Percentiles rank a stretch among this genome's conserved stretches.
Evolutionary conservation across 129 eudicot species (phyloP).

Genomic region (Chrysanthemum makinoi): DNA sequence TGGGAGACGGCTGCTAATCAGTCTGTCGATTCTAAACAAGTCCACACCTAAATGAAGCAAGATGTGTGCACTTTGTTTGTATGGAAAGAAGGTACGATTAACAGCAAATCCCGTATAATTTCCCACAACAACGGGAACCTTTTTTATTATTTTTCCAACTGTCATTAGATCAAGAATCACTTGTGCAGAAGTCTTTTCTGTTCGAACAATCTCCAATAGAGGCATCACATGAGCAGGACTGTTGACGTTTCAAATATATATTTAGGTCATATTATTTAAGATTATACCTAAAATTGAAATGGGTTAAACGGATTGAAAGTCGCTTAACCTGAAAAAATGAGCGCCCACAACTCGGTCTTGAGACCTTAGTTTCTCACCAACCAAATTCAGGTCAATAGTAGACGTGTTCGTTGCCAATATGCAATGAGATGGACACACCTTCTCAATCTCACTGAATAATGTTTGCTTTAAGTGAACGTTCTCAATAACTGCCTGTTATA

Average conservation of each 20-base stretch:
- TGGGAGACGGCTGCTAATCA: slow-evolving; percentile 72
- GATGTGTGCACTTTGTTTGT: slow-evolving; percentile 70
- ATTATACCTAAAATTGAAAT: neutral
- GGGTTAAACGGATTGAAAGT: neutral
- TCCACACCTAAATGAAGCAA: slow-evolving; percentile 85
- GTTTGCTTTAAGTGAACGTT: slow-evolving; percentile 72
- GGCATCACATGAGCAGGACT: slow-evolving; percentile 99
- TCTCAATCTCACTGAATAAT: slow-evolving; percentile 77
- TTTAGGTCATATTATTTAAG: too few species aligned
- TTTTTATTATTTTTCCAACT: slow-evolving; percentile 73
- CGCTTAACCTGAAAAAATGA: slow-evolving; percentile 84
- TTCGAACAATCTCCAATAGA: slow-evolving; percentile 80
- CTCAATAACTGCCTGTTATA: slow-evolving; percentile 84
- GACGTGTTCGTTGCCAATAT: slow-evolving; percentile 96
- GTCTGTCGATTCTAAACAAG: slow-evolving; percentile 75
- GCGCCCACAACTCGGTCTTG: slow-evolving; percentile 87
- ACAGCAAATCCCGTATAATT: slow-evolving; percentile 92
- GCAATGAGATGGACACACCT: slow-evolving; percentile 80
- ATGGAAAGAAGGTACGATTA: slow-evolving; percentile 82
- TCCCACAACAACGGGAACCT: slow-evolving; percentile 89
- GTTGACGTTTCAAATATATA: slow-evolving; percentile 20
- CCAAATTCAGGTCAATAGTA: slow-evolving; percentile 71
- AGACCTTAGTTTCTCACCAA: slow-evolving; percentile 65
- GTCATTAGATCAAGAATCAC: slow-evolving; percentile 87
- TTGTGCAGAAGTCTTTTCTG: slow-evolving; percentile 89